These are phyloP conservation scores for Camelina sativa DNA, from an alignment of 345 rosid genomes.

Conservation along the genomic window DNA sequence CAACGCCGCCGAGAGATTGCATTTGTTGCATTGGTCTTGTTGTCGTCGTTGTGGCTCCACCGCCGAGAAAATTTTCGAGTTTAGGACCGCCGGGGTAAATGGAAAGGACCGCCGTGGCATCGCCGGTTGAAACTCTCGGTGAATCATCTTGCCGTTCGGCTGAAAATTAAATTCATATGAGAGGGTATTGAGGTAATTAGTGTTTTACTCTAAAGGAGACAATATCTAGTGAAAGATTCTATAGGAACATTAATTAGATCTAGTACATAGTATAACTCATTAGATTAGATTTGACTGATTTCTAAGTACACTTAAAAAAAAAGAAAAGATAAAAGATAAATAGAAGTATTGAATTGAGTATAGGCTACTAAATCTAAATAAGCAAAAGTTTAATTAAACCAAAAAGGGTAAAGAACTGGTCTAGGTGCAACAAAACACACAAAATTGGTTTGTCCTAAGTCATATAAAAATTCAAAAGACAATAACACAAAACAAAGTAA, in stretches of 20 bases:
- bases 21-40: conserved; percentile 43
- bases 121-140: conserved; percentile 39
- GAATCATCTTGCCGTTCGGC: conserved; percentile 43
- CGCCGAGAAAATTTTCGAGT: conserved; percentile 78
- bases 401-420: conserved; percentile 24
- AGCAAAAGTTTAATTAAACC: background rate
- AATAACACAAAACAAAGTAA: conserved; percentile 5
- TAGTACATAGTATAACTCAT: background rate
- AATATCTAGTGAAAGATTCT: conserved; percentile 45
- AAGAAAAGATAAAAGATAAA: background rate
- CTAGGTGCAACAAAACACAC: conserved; percentile 30
- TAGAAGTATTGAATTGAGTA: background rate
- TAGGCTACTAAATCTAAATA: background rate
- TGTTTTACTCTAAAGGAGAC: conserved; percentile 26
- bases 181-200: conserved; percentile 32
- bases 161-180: background rate
- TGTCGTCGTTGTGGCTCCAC: conserved; percentile 29
- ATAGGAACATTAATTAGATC: conserved; percentile 11
- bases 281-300: conserved; percentile 36
- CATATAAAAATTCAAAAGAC: background rate
- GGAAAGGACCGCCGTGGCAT: conserved; percentile 50
- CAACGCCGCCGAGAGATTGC: conserved; percentile 37
- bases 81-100: conserved; percentile 65
- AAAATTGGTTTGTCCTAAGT: conserved; percentile 25
- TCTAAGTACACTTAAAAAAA: background rate